Base-by-base conservation (phyloP, 1,284 basidiomycete genomes). In the Trichosporon sp. region DNA sequence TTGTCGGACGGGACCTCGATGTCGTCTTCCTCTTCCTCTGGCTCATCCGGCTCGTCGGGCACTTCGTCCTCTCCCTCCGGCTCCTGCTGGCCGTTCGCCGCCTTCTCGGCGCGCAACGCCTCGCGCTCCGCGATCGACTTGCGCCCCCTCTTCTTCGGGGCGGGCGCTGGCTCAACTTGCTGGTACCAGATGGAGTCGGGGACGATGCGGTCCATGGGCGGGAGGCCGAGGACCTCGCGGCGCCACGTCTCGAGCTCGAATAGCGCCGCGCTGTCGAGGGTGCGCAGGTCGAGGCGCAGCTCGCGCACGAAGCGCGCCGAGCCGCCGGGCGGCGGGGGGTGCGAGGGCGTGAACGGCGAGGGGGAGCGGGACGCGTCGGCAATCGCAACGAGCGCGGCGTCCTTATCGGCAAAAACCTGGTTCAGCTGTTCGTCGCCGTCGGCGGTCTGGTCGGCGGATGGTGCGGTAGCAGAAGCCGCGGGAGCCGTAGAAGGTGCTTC, bases 221-320 rank as follows among this genome's bases (percentile, higher is more conserved):
- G 69, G 12, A 80, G 60, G 7, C 72, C 73, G 11, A 80, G 65
- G 1, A 71, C 58, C 60, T 78, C 71, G 15, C 80, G 71, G 15
- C 80, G 72, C 80, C 80, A 81, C 9, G 68, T 69, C 63, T 81
- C 80, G 13, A 81, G 72, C 1, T 74, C 71, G 64, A 79, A 79
- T 18, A 81, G 72, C 2, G 79, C 78, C 0, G 76, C 75, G 0
- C 78, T 72, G 58, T 80, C 77, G 9, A 81, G 73, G 0, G 77
- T 76, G 18, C 79, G 74, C 0, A 81, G 64, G 63, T 81, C 79
- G 15, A 81, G 68, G 2, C 78, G 75, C 11, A 81, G 70, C 67
- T 80, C 79, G n/a, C 78, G 76, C 1, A 77, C 67, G 7, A 72
- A 73, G 5, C 75, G 73, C 18, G 64, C 71, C 0, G 75, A 73